These are phyloP conservation scores for Syzygium syzygioides DNA, from an alignment of 441 rosid genomes.

Conservation along the genomic window DNA sequence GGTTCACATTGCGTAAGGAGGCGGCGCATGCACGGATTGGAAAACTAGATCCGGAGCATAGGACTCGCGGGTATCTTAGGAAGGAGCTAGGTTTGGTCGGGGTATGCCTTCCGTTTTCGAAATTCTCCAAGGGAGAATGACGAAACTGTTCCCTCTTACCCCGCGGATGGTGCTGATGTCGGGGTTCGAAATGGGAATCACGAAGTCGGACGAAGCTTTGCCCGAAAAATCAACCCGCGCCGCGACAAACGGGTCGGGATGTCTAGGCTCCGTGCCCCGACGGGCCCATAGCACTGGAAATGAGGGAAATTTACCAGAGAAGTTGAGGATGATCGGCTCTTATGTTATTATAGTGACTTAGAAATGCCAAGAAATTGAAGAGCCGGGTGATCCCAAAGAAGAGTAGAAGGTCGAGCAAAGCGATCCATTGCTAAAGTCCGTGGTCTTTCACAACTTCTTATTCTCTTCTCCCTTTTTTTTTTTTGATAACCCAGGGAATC, in stretches of 20 bases:
- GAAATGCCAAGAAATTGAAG: neutral
- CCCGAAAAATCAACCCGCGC: neutral
- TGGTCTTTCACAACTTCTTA: neutral
- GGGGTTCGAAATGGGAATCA: neutral
- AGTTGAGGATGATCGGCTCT: neutral
- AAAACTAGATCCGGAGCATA: neutral
- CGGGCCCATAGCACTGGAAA: neutral
- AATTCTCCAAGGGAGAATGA: neutral
- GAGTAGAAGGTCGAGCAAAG: neutral
- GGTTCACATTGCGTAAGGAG: neutral
- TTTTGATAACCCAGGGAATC: no score
- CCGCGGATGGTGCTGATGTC: no score
- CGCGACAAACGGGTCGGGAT: neutral
- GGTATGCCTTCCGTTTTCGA: neutral
- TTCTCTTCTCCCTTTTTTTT: neutral
- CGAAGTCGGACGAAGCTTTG: fast-evolving
- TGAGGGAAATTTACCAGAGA: neutral
- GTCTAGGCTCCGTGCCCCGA: neutral
- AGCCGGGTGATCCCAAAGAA: neutral
- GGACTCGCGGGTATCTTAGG: neutral
- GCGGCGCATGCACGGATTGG: neutral
- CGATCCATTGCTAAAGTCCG: neutral
- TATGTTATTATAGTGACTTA: neutral
- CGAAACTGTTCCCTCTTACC: neutral
- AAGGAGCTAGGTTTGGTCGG: neutral